phyloP scores from a whole-genome alignment of 768 basidiomycete species.

The Auriculariales sp. region DNA sequence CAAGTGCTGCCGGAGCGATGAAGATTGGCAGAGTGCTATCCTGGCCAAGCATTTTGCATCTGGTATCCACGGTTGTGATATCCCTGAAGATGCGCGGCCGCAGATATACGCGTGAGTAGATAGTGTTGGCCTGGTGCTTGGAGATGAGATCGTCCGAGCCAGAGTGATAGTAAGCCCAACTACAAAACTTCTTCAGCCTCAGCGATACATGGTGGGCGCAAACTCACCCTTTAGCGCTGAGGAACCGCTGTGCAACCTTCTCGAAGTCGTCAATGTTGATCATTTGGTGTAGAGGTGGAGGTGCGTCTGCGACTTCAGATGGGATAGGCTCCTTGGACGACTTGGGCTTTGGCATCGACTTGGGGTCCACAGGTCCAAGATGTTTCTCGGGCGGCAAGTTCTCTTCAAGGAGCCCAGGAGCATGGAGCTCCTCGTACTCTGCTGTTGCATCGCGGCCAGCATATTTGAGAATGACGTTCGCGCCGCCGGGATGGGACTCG shows the following conservation, averaged over 20 bases:
- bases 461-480: conserved; percentile 67
- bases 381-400: conserved; percentile 57
- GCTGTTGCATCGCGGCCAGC: conserved; percentile 76
- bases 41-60: conserved; percentile 17
- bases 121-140: not conserved
- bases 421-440: conserved; percentile 71
- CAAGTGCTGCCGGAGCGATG: conserved; percentile 27
- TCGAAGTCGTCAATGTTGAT: conserved; percentile 1
- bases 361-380: conserved; percentile 46
- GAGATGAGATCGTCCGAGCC: not conserved
- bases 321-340: not conserved
- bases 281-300: not conserved
- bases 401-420: conserved; percentile 63
- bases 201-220: no score
- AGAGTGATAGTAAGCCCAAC: not conserved
- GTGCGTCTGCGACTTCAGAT: not conserved
- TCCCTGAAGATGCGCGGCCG: conserved; percentile 9
- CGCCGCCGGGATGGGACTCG: conserved; percentile 55
- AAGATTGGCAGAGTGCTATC: conserved; percentile 20
- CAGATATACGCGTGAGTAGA: not conserved
- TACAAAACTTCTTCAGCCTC: not conserved
- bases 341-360: conserved; percentile 5
- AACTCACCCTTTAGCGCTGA: not conserved
- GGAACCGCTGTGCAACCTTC: not conserved
- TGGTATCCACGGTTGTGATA: conserved; percentile 16